Evolutionary conservation across 2,329 filamentous ascomycete species (phyloP).

Genomic region (Colletotrichum caudatum): DNA sequence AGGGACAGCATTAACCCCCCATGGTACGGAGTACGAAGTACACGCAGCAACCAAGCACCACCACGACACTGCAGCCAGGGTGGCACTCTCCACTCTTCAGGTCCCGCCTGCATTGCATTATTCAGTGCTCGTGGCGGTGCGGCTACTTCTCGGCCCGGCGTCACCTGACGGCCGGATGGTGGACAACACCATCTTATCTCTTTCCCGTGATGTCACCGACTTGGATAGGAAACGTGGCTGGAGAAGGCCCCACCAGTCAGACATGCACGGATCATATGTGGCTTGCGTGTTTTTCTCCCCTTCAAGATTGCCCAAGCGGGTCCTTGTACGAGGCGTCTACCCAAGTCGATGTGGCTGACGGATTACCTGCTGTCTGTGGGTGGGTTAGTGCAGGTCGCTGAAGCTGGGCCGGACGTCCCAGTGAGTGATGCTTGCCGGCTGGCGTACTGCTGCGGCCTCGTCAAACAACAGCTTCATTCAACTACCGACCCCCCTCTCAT

Average conservation of each 20-base stretch:
- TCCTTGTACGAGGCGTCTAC: background rate
- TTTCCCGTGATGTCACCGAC: conserved; percentile 41
- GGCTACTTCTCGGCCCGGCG: conserved; percentile 10
- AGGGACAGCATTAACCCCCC: background rate
- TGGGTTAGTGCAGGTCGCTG: conserved; percentile 11
- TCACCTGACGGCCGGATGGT: conserved; percentile 28
- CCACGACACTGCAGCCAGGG: conserved; percentile 8
- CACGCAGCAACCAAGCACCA: conserved; percentile 17
- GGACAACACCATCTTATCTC: conserved; percentile 25
- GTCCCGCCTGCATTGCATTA: conserved; percentile 30
- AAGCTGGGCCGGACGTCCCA: conserved; percentile 37
- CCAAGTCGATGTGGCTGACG: conserved; percentile 17
- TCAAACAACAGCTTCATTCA: conserved; percentile 40
- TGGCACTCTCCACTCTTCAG: conserved; percentile 26
- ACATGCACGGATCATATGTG: conserved; percentile 17
- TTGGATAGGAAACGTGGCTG: conserved; percentile 4
- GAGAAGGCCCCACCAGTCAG: background rate
- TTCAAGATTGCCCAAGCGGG: background rate
- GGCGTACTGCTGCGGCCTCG: conserved; percentile 28
- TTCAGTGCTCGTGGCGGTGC: conserved; percentile 33
- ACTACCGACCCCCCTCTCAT: conserved; percentile 30
- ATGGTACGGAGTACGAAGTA: background rate
- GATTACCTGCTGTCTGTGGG: conserved; percentile 8
- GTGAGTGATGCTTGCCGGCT: conserved; percentile 39
- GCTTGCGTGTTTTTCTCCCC: background rate